Evolutionary conservation across 441 rosid genomes (phyloP).

Genomic region (Gossypium davidsonii): DNA sequence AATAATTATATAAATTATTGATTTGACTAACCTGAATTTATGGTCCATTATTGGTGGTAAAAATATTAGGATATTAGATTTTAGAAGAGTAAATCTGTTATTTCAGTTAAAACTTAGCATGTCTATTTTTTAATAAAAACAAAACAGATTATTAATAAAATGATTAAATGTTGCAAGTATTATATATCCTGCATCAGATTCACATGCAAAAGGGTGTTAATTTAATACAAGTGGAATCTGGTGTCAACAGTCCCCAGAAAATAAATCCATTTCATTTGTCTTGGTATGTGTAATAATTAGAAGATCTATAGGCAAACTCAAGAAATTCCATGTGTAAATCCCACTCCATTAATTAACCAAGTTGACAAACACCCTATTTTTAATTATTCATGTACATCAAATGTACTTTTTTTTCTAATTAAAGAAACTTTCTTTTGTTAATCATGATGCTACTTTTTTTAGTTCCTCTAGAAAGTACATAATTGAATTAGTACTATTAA

Average conservation of each 20-base stretch:
- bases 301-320: neutral
- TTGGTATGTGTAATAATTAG: neutral
- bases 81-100: too few species aligned
- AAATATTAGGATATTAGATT: too few species aligned
- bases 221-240: constrained; percentile 18
- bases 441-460: too few species aligned
- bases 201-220: neutral
- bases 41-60: too few species aligned
- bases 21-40: too few species aligned
- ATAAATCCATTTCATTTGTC: neutral
- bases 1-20: too few species aligned
- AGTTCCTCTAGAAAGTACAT: too few species aligned
- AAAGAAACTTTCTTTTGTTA: neutral
- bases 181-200: neutral
- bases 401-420: neutral
- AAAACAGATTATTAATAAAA: too few species aligned
- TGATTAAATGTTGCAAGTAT: too few species aligned
- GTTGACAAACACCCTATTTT: neutral
- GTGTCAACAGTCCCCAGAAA: neutral
- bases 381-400: neutral
- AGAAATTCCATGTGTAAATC: neutral
- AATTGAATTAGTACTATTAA: too few species aligned
- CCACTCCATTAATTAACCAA: neutral
- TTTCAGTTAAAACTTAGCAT: too few species aligned
- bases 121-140: too few species aligned